phyloP scores from a whole-genome alignment of 305 asterid genomes.

The Rubia balearica region DNA sequence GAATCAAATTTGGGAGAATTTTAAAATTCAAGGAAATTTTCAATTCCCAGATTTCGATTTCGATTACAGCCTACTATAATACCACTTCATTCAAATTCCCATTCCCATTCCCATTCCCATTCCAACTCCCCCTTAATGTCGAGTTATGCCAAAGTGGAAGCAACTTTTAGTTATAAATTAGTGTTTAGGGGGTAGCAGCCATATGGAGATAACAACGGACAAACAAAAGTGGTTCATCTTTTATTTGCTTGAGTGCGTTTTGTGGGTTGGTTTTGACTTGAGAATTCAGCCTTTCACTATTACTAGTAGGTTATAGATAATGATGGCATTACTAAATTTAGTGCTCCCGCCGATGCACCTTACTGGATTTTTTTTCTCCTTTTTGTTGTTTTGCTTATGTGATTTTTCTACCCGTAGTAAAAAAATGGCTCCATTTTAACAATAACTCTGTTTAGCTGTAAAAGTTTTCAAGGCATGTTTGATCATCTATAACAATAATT shows the following conservation, averaged over 20 bases:
- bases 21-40: no score
- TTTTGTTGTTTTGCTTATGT: not conserved
- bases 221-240: not conserved
- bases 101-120: no score
- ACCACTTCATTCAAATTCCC: no score
- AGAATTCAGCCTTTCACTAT: not conserved
- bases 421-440: no score
- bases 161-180: not conserved
- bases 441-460: no score
- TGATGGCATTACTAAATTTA: not conserved
- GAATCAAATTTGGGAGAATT: no score
- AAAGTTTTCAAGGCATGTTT: no score
- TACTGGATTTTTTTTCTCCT: not conserved
- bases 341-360: not conserved
- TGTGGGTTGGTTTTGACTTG: not conserved
- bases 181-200: not conserved
- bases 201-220: not conserved
- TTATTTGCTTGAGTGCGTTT: not conserved
- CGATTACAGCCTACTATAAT: no score
- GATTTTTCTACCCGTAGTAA: no score
- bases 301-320: not conserved
- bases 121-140: not conserved
- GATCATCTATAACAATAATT: no score
- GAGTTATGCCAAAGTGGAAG: slow-evolving; percentile 1
- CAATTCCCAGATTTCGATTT: no score